Evolutionary conservation across 1,139 yeast genomes (phyloP).

Genomic region (Geotrichum reessii): DNA sequence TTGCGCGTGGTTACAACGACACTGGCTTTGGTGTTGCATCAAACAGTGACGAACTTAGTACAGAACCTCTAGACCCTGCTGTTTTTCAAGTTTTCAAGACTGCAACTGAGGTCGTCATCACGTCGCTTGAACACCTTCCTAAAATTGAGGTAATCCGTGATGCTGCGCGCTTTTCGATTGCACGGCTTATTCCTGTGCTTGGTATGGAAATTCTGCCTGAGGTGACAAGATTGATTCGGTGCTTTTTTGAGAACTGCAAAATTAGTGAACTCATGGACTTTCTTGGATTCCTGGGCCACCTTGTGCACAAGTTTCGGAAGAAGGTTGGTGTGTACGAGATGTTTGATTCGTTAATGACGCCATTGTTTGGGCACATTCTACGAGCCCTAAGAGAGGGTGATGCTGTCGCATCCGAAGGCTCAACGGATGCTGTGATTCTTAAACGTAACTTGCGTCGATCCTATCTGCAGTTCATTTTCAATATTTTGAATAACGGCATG

Average conservation of each 20-base stretch:
- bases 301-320: constrained; percentile 66
- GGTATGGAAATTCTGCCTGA: constrained; percentile 50
- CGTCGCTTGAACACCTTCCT: constrained; percentile 71
- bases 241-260: constrained; percentile 60
- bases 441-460: constrained; percentile 55
- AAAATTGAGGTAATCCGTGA: constrained; percentile 70
- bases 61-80: constrained; percentile 20
- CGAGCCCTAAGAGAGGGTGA: constrained; percentile 44
- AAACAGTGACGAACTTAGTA: constrained; percentile 13
- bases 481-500: constrained; percentile 68
- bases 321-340: constrained; percentile 67
- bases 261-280: constrained; percentile 71
- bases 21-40: constrained; percentile 14
- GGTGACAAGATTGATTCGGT: constrained; percentile 65
- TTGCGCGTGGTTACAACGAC: constrained; percentile 74
- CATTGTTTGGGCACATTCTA: constrained; percentile 63
- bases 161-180: constrained; percentile 78
- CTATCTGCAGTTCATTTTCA: constrained; percentile 61
- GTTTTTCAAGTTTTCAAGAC: constrained; percentile 53
- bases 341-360: constrained; percentile 65
- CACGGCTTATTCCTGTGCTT: constrained; percentile 75
- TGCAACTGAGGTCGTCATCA: constrained; percentile 77
- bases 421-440: constrained; percentile 40
- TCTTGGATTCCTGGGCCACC: constrained; percentile 78
- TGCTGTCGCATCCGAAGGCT: constrained; percentile 35